These are phyloP conservation scores for Gracilaria domingensis DNA, from an alignment of 23 red algal genomes.

Conservation along the genomic window DNA sequence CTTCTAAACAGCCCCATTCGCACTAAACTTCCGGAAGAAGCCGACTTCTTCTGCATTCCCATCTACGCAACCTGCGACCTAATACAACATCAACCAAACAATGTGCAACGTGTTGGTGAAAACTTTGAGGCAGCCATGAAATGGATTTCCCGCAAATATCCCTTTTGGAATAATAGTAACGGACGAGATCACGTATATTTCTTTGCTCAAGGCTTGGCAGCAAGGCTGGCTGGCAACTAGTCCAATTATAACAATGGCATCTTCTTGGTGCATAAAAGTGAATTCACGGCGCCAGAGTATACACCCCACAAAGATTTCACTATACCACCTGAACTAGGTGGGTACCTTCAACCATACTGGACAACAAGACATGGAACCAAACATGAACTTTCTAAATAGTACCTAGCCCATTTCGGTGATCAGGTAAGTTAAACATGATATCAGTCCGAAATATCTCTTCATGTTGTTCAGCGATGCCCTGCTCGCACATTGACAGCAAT, in stretches of 20 bases:
- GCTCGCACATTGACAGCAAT: no score
- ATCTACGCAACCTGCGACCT: conserved; percentile 64
- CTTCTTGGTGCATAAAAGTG: conserved; percentile 77
- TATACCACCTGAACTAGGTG: conserved; percentile 62
- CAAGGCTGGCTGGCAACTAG: conserved; percentile 65
- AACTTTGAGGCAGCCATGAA: conserved; percentile 67
- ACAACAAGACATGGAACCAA: background rate
- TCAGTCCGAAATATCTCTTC: no score
- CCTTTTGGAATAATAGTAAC: conserved; percentile 48
- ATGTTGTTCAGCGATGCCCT: no score
- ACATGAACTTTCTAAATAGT: background rate
- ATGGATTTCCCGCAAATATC: conserved; percentile 22
- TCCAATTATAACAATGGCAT: conserved; percentile 52
- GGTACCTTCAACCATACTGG: conserved; percentile 61
- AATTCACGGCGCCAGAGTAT: conserved; percentile 73
- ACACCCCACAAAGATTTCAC: conserved; percentile 73
- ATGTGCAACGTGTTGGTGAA: conserved; percentile 34
- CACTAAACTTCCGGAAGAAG: conserved; percentile 51
- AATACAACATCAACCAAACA: conserved; percentile 66
- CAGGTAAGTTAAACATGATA: conserved; percentile 44
- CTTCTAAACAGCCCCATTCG: conserved; percentile 41
- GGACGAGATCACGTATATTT: conserved; percentile 75
- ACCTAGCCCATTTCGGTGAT: conserved; percentile 67
- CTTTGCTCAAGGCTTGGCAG: conserved; percentile 71
- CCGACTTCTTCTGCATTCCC: conserved; percentile 76